These are phyloP conservation scores for Termitomyces sp. DNA, from an alignment of 768 basidiomycete genomes.

Conservation along the genomic window DNA sequence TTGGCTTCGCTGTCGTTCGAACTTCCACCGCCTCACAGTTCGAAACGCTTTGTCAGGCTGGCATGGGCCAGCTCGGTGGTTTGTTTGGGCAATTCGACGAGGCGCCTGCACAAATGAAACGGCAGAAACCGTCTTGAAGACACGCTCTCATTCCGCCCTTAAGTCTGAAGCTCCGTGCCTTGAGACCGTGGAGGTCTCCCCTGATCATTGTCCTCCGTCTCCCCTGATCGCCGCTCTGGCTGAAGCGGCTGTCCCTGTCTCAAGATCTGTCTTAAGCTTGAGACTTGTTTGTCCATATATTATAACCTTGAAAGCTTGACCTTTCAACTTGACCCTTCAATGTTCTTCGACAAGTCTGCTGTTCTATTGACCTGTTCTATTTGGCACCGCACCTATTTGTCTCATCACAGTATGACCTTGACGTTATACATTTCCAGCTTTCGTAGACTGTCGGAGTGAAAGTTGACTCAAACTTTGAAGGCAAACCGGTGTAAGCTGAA, in stretches of 20 bases:
- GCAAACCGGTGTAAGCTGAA: too few relatives aligned
- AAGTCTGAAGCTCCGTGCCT: background rate
- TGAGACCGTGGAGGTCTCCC: background rate
- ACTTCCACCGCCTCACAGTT: conserved; percentile 4
- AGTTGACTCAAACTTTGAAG: background rate
- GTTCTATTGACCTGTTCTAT: too few relatives aligned
- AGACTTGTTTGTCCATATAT: too few relatives aligned
- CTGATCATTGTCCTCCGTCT: background rate
- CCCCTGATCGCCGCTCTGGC: background rate
- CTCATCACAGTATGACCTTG: too few relatives aligned
- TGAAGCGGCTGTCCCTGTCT: too few relatives aligned
- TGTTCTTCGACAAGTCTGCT: too few relatives aligned
- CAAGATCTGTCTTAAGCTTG: too few relatives aligned
- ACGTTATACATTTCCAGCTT: too few relatives aligned
- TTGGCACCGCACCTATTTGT: background rate
- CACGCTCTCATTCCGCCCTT: too few relatives aligned
- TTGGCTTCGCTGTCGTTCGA: conserved; percentile 7
- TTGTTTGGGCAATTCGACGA: background rate
- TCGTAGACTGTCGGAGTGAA: too few relatives aligned
- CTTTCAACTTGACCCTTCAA: too few relatives aligned
- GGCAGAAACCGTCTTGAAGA: background rate
- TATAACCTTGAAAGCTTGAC: too few relatives aligned
- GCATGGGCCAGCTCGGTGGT: background rate
- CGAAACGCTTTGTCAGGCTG: conserved; percentile 3
- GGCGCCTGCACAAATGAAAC: background rate